Percentiles rank a stretch among this genome's conserved stretches.
phyloP scores from a whole-genome alignment of 352 stramenopile species.

The Phytopythium helicoides region DNA sequence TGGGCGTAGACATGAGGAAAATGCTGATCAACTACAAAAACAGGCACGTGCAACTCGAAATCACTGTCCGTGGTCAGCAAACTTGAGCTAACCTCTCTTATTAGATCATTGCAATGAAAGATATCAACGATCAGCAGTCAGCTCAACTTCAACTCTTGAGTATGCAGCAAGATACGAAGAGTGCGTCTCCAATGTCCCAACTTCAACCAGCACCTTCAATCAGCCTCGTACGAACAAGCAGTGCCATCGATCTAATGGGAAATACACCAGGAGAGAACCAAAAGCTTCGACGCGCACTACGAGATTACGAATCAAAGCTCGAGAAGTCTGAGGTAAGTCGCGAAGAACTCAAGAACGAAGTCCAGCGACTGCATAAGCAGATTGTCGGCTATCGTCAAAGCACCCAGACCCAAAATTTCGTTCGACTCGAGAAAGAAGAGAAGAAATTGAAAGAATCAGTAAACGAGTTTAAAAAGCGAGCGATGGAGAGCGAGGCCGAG shows the following conservation, averaged over 20 bases:
- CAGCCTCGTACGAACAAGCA: neutral
- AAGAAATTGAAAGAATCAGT: constrained; percentile 25
- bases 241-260: neutral
- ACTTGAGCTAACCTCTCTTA: neutral
- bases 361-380: constrained; percentile 55
- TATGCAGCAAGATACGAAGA: neutral
- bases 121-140: constrained; percentile 2
- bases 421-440: constrained; percentile 50
- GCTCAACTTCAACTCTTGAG: neutral
- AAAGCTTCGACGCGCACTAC: constrained; percentile 44
- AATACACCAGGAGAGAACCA: constrained; percentile 47
- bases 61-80: too few relatives aligned
- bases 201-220: neutral
- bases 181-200: too few relatives aligned
- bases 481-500: constrained; percentile 44
- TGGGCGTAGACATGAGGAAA: neutral
- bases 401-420: constrained; percentile 44
- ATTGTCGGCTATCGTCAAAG: constrained; percentile 44
- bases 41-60: neutral
- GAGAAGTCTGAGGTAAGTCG: constrained; percentile 36
- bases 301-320: constrained; percentile 51
- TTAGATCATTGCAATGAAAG: neutral
- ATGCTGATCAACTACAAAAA: neutral
- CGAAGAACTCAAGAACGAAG: constrained; percentile 37
- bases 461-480: constrained; percentile 20